phyloP scores from a whole-genome alignment of 2,329 filamentous ascomycete species.

The Monosporascus sp. region DNA sequence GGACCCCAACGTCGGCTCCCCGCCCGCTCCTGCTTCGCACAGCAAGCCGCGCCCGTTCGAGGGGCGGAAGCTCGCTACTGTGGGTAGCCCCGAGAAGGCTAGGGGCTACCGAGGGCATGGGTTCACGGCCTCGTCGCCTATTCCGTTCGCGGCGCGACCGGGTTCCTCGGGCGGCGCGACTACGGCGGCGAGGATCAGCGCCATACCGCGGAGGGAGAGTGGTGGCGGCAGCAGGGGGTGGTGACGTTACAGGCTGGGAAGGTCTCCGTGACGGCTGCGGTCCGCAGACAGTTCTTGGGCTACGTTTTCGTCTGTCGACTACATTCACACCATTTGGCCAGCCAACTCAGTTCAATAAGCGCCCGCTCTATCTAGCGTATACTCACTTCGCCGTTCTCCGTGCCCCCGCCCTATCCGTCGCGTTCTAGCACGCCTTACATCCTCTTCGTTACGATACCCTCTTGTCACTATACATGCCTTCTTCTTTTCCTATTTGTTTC shows the following conservation, averaged over 20 bases:
- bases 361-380: too few species aligned
- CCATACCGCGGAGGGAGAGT: neutral
- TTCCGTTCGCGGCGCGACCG: neutral
- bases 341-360: too few species aligned
- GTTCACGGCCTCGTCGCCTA: constrained; percentile 1
- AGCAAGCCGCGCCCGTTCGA: neutral
- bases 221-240: neutral
- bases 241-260: neutral
- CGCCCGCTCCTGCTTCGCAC: neutral
- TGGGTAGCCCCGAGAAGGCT: neutral
- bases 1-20: constrained; percentile 17
- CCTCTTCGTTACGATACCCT: too few species aligned
- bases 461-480: too few species aligned
- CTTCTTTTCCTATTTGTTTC: too few species aligned
- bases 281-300: neutral
- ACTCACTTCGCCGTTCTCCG: too few species aligned
- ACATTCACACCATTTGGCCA: neutral
- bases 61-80: neutral
- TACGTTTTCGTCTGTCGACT: neutral
- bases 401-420: too few species aligned
- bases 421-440: too few species aligned
- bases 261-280: neutral
- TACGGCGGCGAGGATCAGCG: too few species aligned
- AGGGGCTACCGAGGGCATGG: neutral
- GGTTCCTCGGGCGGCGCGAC: neutral